A percentile compares a stretch with the other conserved stretches of the same genome.
Evolutionary conservation across 257 asterid species (phyloP).

Genomic region (Fraxinus pennsylvanica): DNA sequence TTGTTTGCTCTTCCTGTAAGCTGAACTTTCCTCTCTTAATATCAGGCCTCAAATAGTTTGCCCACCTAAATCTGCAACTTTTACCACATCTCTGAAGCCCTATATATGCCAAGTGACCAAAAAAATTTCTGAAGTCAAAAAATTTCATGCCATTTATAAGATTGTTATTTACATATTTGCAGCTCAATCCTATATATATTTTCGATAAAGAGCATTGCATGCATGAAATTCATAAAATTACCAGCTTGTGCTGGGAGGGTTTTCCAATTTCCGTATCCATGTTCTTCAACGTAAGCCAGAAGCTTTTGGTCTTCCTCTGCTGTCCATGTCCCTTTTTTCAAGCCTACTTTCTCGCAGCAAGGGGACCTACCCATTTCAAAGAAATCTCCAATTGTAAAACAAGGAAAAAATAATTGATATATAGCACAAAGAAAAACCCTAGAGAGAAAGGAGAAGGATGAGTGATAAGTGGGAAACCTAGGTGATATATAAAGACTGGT

Average conservation of each 20-base stretch:
- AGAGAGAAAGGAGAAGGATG: no score
- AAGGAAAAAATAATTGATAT: no score
- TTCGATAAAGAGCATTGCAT: no score
- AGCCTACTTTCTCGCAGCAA: conserved; percentile 26
- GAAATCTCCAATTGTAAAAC: not conserved
- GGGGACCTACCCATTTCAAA: conserved; percentile 33
- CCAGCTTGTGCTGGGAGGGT: not conserved
- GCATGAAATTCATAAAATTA: no score
- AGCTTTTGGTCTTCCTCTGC: conserved; percentile 42
- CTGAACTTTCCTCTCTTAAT: conserved; percentile 44
- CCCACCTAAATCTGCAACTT: conserved; percentile 54
- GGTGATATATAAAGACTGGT: no score
- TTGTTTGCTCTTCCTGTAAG: conserved; percentile 40
- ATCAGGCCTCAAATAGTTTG: conserved; percentile 44
- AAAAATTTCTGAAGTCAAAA: no score
- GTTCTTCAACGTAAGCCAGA: not conserved
- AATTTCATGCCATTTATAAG: no score
- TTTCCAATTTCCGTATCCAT: not conserved
- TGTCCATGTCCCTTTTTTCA: conserved; percentile 49
- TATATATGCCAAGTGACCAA: not conserved
- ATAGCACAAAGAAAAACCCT: no score
- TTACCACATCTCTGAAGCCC: conserved; percentile 49
- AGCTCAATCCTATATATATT: no score
- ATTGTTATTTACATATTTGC: no score
- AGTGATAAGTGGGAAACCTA: no score